These are phyloP conservation scores for Cryoendolithus antarcticus DNA, from an alignment of 2,329 filamentous ascomycete genomes.

Conservation along the genomic window DNA sequence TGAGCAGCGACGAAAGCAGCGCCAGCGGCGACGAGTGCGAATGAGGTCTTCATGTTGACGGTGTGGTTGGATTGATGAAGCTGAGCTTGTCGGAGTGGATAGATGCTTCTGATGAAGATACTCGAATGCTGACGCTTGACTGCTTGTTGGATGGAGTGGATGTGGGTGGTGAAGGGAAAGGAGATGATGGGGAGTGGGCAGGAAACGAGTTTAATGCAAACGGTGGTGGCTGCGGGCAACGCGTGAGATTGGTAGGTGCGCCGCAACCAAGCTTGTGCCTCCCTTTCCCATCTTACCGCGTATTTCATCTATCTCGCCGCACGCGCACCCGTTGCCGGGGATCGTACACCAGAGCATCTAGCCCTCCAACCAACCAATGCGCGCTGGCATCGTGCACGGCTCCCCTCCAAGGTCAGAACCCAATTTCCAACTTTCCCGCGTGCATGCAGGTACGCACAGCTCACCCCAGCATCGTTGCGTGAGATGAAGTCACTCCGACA, in stretches of 20 bases:
- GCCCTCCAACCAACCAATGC: neutral
- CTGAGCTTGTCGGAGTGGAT: constrained; percentile 2
- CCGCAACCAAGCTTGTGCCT: neutral
- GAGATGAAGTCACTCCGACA: no score
- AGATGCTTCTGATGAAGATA: constrained; percentile 1
- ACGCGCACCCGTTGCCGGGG: no score
- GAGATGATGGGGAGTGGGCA: neutral
- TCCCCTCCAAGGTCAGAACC: neutral
- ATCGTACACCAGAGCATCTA: neutral
- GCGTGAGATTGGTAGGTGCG: constrained; percentile 1
- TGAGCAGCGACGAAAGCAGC: constrained; percentile 23
- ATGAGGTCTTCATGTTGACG: constrained; percentile 23
- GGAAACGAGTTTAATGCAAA: neutral
- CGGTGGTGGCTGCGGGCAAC: neutral
- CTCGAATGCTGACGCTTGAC: neutral
- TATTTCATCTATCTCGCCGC: no score
- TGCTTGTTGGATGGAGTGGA: neutral
- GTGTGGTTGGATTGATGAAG: neutral
- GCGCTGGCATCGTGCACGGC: neutral
- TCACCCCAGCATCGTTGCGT: neutral
- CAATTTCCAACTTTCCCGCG: neutral
- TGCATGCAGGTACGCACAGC: constrained; percentile 1
- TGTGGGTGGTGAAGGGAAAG: neutral
- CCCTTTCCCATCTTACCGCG: neutral
- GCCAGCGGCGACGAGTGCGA: constrained; percentile 19